Evolutionary conservation across 108 stramenopile genomes (phyloP), one percentile per base, ranked within the genome.

Genomic region (Skeletonema grethae): DNA sequence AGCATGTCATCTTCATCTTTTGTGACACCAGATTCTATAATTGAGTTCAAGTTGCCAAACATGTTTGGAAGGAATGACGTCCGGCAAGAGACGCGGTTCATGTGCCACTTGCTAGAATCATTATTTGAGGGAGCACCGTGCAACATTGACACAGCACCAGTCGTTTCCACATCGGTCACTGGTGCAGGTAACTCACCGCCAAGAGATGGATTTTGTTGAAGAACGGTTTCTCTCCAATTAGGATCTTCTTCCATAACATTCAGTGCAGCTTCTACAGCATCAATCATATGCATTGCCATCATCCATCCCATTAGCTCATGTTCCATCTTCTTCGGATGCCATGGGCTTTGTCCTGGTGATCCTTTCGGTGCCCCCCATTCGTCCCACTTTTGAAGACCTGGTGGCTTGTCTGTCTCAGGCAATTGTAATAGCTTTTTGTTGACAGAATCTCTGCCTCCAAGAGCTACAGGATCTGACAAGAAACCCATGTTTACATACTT

Each of bases 51-150:
- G 29, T 67, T 61, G 28, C 80, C 80, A 77, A 64, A 67, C 16
- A 87, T 84, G 11, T 80, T 87, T 6, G 93, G 93, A 53, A 90
- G 80, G 59, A 94, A 94, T 12, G 90, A 90, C n/a, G 93, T 94
- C 12, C 93, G 82, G 69, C 93, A 94, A 0, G 90, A 90, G 10
- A 91, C 36, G 10, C 70, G 70, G 41, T 83, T 75, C 83, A 91
- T 86, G 9, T 77, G 67, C 70, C 76, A 85, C 48, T 75, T 39
- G 41, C 50, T 64, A 30, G 31, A 60, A 32, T 70, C 68, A 31
- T 31, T 43, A 15, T 63, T 62, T 16, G 61, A 64, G 29, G 69
- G 41, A 56, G 80, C 80, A 3, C 89, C 89, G 58, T 80, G 84
- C 60, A 93, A 73, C n/a, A 93, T 31, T 18, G 84, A 76, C 12